Conservation (phyloP, 257 asterid genomes). For the Gynochthodes officinalis region DNA sequence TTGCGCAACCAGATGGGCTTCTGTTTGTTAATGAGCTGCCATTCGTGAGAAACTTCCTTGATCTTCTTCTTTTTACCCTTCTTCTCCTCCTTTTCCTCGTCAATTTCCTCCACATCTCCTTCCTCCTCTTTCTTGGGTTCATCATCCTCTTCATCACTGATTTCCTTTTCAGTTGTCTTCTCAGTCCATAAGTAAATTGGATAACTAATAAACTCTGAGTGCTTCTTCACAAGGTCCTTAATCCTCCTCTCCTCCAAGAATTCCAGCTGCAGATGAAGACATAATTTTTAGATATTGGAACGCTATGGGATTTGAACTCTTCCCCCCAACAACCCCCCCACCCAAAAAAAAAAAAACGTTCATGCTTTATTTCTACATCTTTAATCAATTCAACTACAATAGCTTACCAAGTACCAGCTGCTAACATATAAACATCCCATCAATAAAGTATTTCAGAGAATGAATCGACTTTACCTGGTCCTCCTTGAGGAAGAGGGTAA, state of each 20-base stretch:
- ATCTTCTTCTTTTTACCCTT: constrained; percentile 77
- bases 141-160: constrained; percentile 82
- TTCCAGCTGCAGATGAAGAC: constrained; percentile 43
- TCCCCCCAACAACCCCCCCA: too few species aligned
- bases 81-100: constrained; percentile 56
- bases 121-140: constrained; percentile 71
- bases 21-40: constrained; percentile 72
- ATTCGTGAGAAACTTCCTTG: constrained; percentile 74
- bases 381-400: too few species aligned
- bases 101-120: constrained; percentile 67
- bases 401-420: too few species aligned
- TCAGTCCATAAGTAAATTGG: constrained; percentile 80
- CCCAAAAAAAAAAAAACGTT: not conserved
- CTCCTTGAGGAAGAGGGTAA: constrained; percentile 71
- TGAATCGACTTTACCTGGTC: constrained; percentile 51
- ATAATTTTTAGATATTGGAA: not conserved
- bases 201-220: constrained; percentile 76
- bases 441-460: too few species aligned
- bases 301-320: not conserved
- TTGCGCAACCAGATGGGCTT: constrained; percentile 84
- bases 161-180: constrained; percentile 73
- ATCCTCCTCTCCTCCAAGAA: constrained; percentile 75
- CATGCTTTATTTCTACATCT: too few species aligned
- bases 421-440: not conserved
- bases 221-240: constrained; percentile 84